phyloP scores from a whole-genome alignment of 208 protist species.

The Acanthamoeba sp. region DNA sequence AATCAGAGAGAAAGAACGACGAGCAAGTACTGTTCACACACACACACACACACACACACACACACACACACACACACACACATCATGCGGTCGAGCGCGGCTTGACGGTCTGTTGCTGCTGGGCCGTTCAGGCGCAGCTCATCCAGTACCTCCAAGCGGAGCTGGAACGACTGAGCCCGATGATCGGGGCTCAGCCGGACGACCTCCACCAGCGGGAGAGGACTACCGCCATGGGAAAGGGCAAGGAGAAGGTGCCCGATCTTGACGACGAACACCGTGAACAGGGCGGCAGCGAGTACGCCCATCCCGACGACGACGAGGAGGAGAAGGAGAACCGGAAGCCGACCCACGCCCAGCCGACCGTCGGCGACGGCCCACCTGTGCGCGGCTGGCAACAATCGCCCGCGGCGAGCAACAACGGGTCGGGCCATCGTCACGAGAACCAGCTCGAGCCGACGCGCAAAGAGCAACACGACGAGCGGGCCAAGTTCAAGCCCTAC shows the following conservation, averaged over 20 bases:
- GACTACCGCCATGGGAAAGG: neutral
- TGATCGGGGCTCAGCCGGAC: neutral
- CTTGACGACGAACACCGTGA: too few species aligned
- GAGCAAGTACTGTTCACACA: neutral
- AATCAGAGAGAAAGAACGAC: neutral
- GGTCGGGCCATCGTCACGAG: too few species aligned
- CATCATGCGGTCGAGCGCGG: too few species aligned
- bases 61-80: too few species aligned
- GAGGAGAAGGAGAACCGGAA: neutral
- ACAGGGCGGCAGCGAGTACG: neutral
- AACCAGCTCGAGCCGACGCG: neutral
- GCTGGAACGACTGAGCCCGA: neutral
- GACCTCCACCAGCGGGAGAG: neutral
- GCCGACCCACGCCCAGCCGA: neutral
- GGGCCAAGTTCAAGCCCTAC: neutral
- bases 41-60: too few species aligned
- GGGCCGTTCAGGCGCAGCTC: neutral
- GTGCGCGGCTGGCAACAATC: too few species aligned
- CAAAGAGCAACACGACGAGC: neutral
- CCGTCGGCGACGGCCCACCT: too few species aligned
- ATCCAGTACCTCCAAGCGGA: neutral
- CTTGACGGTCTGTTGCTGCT: too few species aligned
- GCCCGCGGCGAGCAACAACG: neutral
- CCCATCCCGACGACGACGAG: neutral
- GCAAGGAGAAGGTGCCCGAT: conserved; percentile 11